These are phyloP conservation scores for Colletotrichum kahawae DNA, from an alignment of 2,329 filamentous ascomycete genomes.

Conservation along the genomic window DNA sequence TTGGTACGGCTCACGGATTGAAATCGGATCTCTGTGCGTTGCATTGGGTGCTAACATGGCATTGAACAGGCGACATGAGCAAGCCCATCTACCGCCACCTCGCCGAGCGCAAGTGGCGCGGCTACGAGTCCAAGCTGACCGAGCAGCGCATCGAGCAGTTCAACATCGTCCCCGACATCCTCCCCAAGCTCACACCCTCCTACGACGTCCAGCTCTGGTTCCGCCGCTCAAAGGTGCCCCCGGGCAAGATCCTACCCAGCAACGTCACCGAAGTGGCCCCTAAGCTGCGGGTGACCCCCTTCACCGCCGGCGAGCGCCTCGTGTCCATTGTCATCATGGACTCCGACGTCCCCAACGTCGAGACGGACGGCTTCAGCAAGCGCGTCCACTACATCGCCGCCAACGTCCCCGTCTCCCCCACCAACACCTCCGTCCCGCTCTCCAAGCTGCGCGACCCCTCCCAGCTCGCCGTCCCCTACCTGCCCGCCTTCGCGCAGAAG, in stretches of 20 bases:
- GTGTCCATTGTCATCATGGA: slow-evolving; percentile 88
- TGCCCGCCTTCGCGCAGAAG: slow-evolving; percentile 86
- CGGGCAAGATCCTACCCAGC: slow-evolving; percentile 81
- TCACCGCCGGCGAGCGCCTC: slow-evolving; percentile 80
- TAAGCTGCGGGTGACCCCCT: slow-evolving; percentile 82
- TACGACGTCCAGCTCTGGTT: slow-evolving; percentile 86
- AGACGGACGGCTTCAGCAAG: slow-evolving; percentile 76
- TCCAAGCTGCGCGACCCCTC: slow-evolving; percentile 61
- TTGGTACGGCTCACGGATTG: slow-evolving; percentile 61
- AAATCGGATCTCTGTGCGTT: background rate
- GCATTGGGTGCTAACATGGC: background rate
- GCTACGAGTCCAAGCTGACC: slow-evolving; percentile 79
- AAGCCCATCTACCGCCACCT: slow-evolving; percentile 95
- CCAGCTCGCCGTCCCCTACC: slow-evolving; percentile 80
- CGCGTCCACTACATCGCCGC: slow-evolving; percentile 87
- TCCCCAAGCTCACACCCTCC: slow-evolving; percentile 78
- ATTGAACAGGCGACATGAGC: slow-evolving; percentile 79
- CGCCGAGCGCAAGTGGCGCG: slow-evolving; percentile 85
- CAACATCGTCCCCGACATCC: slow-evolving; percentile 84
- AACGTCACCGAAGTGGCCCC: slow-evolving; percentile 75
- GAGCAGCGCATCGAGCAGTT: slow-evolving; percentile 87
- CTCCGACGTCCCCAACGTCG: slow-evolving; percentile 83
- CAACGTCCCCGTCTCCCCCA: slow-evolving; percentile 60
- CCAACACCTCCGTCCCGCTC: slow-evolving; percentile 68
- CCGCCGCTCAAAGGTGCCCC: slow-evolving; percentile 69